Evolutionary conservation across 2,329 filamentous ascomycete genomes (phyloP), one percentile per base, ranked within the genome.

Genomic region (Colletotrichum godetiae): DNA sequence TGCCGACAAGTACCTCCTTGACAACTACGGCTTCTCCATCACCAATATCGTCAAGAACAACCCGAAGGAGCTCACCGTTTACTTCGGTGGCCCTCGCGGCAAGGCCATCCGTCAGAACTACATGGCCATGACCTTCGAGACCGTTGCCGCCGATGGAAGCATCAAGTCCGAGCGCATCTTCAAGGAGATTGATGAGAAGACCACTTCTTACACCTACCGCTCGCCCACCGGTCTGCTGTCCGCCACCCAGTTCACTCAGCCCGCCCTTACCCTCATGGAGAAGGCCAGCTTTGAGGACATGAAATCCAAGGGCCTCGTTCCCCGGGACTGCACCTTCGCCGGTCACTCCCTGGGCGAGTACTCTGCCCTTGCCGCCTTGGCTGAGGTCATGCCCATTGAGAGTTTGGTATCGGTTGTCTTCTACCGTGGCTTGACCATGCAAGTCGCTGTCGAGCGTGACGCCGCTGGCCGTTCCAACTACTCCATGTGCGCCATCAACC

Each of bases 21-120:
- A 98, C 85, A 98, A 98, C 82, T 99, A 99, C 86, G 97, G 94
- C 79, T 98, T 99, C 80, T 95, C 95, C 6, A 99, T 99, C 80
- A 97, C 95, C 81, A 95, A 98, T 85, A 99, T 99, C 80, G 97
- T 99, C 84, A 97, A 95, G 89, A 99, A 98, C 88, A 99, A 99
- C 86, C 97, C 97, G 76, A 98, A 98, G 88, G 97, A 98, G 86
- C 92, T 99, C 68, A 99, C 97, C 5, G 94, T 99, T 76, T 94
- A 99, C 88, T 99, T 99, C 81, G 97, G 97, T 86, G 97, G 97
- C 61, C 95, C 97, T 75, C 94, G 95, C 72, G 97, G 97, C 81
- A 99, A 98, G 87, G 95, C 95, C 64, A 99, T 99, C 78, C 95
- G 97, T 75, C 93, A 98, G 81, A 99, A 99, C 86, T 99, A 99